Evolutionary conservation across 345 rosid genomes (phyloP), one percentile per base, ranked within the genome.

Genomic region (Adansonia digitata): DNA sequence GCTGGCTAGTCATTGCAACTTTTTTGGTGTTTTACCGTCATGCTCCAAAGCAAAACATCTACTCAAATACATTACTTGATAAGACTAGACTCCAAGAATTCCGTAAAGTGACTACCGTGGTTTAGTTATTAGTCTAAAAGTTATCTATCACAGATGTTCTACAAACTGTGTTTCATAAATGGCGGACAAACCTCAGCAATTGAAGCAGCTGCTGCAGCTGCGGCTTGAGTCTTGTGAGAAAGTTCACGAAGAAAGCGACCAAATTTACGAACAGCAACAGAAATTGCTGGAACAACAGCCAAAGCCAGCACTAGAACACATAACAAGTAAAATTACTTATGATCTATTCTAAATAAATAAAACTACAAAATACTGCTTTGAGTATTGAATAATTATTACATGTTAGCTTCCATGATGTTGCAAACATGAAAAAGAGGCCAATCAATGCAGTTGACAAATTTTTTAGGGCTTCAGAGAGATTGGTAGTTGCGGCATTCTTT

Each of bases 181-280:
- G 26, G 57, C 40, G 51, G n/a, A 75, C 74, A 40, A 67, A 94
- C 98, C 98, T 94, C 97, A 53, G 97, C 97, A 80, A 94, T 91
- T n/a, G 98, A 92, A 68, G 97, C 93, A 78, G 98, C 91, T 62
- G 82, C 88, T 40, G 98, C 98, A 79, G 98, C 97, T 57, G 98
- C 95, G 64, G 97, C 93, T 89, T 94, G 98, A 79, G 97, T 94
- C 78, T 76, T 84, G 81, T 94, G 97, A 24, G 97, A 94, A 76
- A 92, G 95, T 72, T 94, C 98, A 74, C 92, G 93, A 72, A 94
- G 88, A 84, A 83, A 92, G 42, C 90, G 88, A 13, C 98, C 97
- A 17, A 91, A 94, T 59, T 78, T 87, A 46, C 88, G 81, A 42
- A 92, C 98, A 63, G 91, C 89, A 65, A 94, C 76, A 2, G 97